Conservation (phyloP, 1,139 yeast species). For the Pichia sp. region DNA sequence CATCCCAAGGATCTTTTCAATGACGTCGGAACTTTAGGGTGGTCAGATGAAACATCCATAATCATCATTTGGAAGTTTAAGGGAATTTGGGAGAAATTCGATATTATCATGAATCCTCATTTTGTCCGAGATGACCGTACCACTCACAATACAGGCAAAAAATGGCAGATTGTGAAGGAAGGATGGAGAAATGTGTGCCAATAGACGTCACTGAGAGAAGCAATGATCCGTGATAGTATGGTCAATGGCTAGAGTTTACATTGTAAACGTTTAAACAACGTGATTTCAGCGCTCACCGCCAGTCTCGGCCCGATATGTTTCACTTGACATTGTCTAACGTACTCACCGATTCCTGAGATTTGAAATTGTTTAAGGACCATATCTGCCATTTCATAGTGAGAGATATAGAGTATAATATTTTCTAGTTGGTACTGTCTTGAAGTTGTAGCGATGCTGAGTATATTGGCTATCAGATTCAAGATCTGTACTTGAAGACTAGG, state of each 20-base stretch:
- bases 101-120: conserved; percentile 42
- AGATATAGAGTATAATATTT: conserved; percentile 5
- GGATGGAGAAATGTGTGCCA: conserved; percentile 63
- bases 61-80: conserved; percentile 65
- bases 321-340: conserved; percentile 6
- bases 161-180: conserved; percentile 60
- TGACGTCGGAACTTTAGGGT: conserved; percentile 66
- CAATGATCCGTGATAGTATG: conserved; percentile 70
- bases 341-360: conserved; percentile 5
- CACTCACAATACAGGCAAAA: conserved; percentile 12
- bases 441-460: conserved; percentile 32
- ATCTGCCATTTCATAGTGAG: conserved; percentile 7
- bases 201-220: conserved; percentile 53
- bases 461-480: conserved; percentile 33
- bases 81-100: conserved; percentile 82
- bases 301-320: conserved; percentile 8
- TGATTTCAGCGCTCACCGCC: conserved; percentile 7
- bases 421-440: conserved; percentile 1
- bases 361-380: conserved; percentile 4
- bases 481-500: conserved; percentile 34
- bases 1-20: conserved; percentile 31
- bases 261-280: conserved; percentile 2
- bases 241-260: conserved; percentile 1
- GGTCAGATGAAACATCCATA: conserved; percentile 66
- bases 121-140: no score